Percentiles rank a stretch among this genome's conserved stretches.
Conservation (phyloP, 169 alveolate genomes). For the Hepatocystis sp. region DNA sequence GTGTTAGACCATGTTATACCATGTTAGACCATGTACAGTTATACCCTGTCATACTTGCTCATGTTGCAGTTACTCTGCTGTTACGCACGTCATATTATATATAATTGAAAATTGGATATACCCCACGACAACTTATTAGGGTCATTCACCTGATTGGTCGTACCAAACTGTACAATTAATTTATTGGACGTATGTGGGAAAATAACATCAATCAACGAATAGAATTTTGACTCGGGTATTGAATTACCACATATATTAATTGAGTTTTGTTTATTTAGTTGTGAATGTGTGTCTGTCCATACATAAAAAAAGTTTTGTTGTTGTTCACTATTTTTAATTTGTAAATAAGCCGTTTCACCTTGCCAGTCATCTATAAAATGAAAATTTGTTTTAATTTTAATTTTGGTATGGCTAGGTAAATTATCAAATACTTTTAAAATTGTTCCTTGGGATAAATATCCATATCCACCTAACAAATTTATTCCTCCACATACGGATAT, state of each 20-base stretch:
- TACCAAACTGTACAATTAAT: slow-evolving; percentile 49
- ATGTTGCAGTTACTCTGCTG: too few species aligned
- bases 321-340: slow-evolving; percentile 74
- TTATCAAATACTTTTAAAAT: slow-evolving; percentile 82
- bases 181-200: slow-evolving; percentile 50
- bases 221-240: slow-evolving; percentile 31
- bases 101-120: slow-evolving; percentile 61
- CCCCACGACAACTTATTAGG: slow-evolving; percentile 75
- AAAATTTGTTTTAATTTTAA: slow-evolving; percentile 80
- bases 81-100: slow-evolving; percentile 17
- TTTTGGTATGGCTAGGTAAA: slow-evolving; percentile 82
- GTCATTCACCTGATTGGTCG: slow-evolving; percentile 25
- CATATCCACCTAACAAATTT: slow-evolving; percentile 84
- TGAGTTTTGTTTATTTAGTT: slow-evolving; percentile 44
- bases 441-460: slow-evolving; percentile 78
- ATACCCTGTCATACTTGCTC: too few species aligned
- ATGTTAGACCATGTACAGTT: too few species aligned
- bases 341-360: slow-evolving; percentile 83
- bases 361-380: slow-evolving; percentile 86
- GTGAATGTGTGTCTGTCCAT: slow-evolving; percentile 82
- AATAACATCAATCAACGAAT: slow-evolving; percentile 38
- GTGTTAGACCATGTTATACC: too few species aligned
- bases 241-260: slow-evolving; percentile 85
- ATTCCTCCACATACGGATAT: slow-evolving; percentile 84
- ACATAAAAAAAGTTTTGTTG: slow-evolving; percentile 80